Conservation (phyloP, 345 rosid genomes). For the Xanthoceras sorbifolium region DNA sequence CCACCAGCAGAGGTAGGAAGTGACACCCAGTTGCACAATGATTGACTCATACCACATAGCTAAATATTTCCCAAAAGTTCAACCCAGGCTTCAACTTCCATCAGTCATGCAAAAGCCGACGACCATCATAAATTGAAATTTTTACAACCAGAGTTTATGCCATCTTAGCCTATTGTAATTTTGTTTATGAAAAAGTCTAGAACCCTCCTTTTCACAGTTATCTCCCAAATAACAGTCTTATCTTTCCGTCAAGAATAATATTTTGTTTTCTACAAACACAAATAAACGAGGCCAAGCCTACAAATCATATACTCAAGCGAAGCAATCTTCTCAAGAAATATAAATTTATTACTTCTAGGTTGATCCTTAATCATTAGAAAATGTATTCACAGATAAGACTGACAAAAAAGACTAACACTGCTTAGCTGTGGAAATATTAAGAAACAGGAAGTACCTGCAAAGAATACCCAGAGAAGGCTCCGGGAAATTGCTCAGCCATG, state of each 20-base stretch:
- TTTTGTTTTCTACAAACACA: background rate
- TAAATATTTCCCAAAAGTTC: background rate
- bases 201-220: background rate
- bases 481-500: constrained; percentile 96
- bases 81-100: background rate
- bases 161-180: background rate
- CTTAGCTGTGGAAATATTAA: background rate
- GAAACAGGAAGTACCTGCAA: constrained; percentile 53
- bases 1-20: background rate
- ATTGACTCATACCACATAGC: background rate
- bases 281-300: background rate
- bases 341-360: background rate
- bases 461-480: constrained; percentile 90
- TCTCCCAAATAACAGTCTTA: background rate
- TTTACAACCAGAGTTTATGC: background rate
- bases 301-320: background rate
- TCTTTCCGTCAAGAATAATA: background rate
- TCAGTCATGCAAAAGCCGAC: too few species aligned
- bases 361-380: background rate
- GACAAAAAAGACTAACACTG: background rate
- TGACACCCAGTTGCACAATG: background rate
- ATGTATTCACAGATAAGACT: background rate
- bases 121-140: background rate
- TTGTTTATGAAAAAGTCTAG: background rate
- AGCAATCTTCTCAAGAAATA: background rate